Base-by-base conservation (phyloP, 805 yeast species). In the Cyberlindnera maritima region DNA sequence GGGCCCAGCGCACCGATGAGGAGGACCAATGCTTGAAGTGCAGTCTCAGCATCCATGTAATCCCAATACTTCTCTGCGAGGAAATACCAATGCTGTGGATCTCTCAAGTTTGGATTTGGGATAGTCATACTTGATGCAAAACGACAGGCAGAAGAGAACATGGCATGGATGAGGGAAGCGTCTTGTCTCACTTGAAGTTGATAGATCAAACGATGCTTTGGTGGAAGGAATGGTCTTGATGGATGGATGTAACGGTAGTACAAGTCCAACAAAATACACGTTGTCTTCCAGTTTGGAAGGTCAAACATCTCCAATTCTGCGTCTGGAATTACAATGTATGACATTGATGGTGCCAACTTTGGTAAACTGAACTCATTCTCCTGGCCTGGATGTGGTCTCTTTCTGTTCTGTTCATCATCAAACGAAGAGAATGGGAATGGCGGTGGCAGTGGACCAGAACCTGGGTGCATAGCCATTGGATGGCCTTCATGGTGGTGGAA, bases 231-330 rank as follows among this genome's bases (percentile, higher is more conserved):
- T 17, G 68, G 63, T 38, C 67, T 60, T 7, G 69, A 61, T 8
- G 70, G 64, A 43, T 72, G 69, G n/a, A 67, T 61, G 52, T 72
- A 74, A 35, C 70, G 57, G 53, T 70, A 74, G 50, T 63, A 74
- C 8, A 71, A 48, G 43, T 71, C 74, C 35, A 73, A 56, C 36
- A 73, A 50, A 2, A 57, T 48, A 32, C 59, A 60, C 2, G 70
- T 58, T 0, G 66, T 63, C 36, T 53, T 48, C 64, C 68, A 63
- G 32, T 62, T 48, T 3, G 79, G 79, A 8, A 74, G 55, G 8
- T 70, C 74, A 36, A 62, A 59, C 31, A 50, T 49, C 10, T 50
- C 57, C 8, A 71, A 53, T 21, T 65, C 66, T 12, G 56, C 55
- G 33, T 66, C 66, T 1, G 65, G 53, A 9, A 70, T 52, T 2